phyloP scores from a whole-genome alignment of 768 basidiomycete genomes.

The Harrya chromipes region DNA sequence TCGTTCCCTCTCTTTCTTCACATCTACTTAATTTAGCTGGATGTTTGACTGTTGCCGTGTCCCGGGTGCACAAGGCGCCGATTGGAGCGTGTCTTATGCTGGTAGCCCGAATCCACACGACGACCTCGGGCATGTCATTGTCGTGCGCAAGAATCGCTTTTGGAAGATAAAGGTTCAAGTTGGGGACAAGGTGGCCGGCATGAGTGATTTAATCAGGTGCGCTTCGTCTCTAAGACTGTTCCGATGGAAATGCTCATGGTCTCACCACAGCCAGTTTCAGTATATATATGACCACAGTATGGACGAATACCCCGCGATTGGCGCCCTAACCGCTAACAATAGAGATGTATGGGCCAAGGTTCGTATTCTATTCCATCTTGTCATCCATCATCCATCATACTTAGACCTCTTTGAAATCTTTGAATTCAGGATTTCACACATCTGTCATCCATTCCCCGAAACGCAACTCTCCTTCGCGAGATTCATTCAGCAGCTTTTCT shows the following conservation, averaged over 20 bases:
- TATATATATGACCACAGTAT: slow-evolving; percentile 65
- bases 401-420: background rate
- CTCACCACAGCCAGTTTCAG: slow-evolving; percentile 58
- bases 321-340: slow-evolving; percentile 73
- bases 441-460: slow-evolving; percentile 57
- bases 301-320: slow-evolving; percentile 67
- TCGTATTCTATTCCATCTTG: background rate
- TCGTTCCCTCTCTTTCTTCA: background rate
- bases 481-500: slow-evolving; percentile 88
- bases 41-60: slow-evolving; percentile 91
- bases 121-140: slow-evolving; percentile 75
- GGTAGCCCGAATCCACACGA: slow-evolving; percentile 33
- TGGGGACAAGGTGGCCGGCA: slow-evolving; percentile 57
- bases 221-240: slow-evolving; percentile 7
- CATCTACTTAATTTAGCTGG: slow-evolving; percentile 52
- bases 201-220: slow-evolving; percentile 63
- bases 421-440: slow-evolving; percentile 55
- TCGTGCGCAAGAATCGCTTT: slow-evolving; percentile 78
- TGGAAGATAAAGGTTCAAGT: slow-evolving; percentile 73
- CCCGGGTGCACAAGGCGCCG: slow-evolving; percentile 67
- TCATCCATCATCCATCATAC: background rate
- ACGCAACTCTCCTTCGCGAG: slow-evolving; percentile 59
- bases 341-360: slow-evolving; percentile 91
- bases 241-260: slow-evolving; percentile 1
- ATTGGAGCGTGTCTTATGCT: slow-evolving; percentile 75